Evolutionary conservation across 768 basidiomycete species (phyloP).

Genomic region (Trametes meyenii): DNA sequence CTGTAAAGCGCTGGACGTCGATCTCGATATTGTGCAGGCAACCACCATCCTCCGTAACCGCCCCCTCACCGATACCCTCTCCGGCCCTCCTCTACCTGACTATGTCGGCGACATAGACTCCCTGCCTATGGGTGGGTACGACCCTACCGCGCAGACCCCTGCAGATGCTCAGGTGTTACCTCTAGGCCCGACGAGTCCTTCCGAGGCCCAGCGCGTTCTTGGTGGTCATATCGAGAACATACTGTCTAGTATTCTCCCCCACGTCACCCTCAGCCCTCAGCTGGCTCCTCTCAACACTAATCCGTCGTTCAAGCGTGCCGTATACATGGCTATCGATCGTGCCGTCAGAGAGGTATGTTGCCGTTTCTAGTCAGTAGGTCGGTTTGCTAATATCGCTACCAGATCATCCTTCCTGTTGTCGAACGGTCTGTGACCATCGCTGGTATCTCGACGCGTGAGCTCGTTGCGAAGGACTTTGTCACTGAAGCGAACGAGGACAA

Average conservation of each 20-base stretch:
- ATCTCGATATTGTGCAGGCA: slow-evolving; percentile 82
- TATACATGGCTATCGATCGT: slow-evolving; percentile 88
- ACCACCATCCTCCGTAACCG: slow-evolving; percentile 82
- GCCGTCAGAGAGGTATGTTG: slow-evolving; percentile 86
- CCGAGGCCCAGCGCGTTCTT: slow-evolving; percentile 68
- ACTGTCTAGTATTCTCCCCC: slow-evolving; percentile 66
- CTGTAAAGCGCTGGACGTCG: slow-evolving; percentile 88
- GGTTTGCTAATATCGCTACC: slow-evolving; percentile 8
- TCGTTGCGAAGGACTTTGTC: slow-evolving; percentile 95
- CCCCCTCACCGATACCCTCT: slow-evolving; percentile 58
- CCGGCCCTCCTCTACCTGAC: slow-evolving; percentile 70
- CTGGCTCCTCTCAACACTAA: slow-evolving; percentile 76
- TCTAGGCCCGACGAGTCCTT: slow-evolving; percentile 59
- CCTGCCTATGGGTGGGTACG: slow-evolving; percentile 74
- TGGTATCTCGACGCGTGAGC: slow-evolving; percentile 93
- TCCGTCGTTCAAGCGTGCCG: slow-evolving; percentile 85
- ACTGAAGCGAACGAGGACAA: slow-evolving; percentile 91
- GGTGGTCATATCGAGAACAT: slow-evolving; percentile 84
- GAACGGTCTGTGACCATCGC: slow-evolving; percentile 98
- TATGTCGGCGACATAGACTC: slow-evolving; percentile 82
- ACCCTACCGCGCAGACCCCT: slow-evolving; percentile 49
- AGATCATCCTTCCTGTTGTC: slow-evolving; percentile 97
- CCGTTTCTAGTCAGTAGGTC: not conserved
- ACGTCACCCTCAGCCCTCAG: slow-evolving; percentile 77
- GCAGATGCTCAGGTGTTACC: slow-evolving; percentile 64